phyloP scores from a whole-genome alignment of 306 rosid genomes.

The Cucurbita moschata region DNA sequence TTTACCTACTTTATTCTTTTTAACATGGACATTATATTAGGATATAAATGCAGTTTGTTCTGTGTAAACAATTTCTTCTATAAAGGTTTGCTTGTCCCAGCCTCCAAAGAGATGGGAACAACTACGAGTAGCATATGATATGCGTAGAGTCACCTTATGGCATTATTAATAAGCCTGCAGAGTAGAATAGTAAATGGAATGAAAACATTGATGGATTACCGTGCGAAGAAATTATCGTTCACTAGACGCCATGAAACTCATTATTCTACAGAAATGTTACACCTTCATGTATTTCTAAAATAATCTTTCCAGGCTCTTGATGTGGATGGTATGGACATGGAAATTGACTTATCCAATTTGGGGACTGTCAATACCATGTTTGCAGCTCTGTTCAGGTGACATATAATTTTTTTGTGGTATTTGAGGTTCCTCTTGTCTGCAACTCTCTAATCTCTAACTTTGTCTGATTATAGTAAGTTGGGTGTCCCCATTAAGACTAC shows the following conservation, averaged over 20 bases:
- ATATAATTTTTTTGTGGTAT: not conserved
- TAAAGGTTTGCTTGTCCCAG: not conserved
- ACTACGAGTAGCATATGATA: not conserved
- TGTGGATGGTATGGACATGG: conserved; percentile 91
- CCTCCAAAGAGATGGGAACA: not conserved
- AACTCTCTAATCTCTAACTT: conserved; percentile 15
- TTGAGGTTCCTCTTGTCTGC: conserved; percentile 3
- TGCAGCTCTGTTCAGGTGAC: conserved; percentile 96
- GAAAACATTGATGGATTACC: not conserved
- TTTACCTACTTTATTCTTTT: not conserved
- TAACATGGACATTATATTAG: not conserved
- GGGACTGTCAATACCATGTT: conserved; percentile 98
- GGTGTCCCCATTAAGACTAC: conserved; percentile 99
- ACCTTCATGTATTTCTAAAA: conserved; percentile 6
- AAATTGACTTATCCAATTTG: conserved; percentile 92
- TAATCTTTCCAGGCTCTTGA: conserved; percentile 57
- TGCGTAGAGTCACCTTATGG: not conserved
- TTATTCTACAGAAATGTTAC: not conserved
- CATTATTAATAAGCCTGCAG: not conserved
- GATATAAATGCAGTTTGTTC: not conserved
- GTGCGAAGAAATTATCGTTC: not conserved
- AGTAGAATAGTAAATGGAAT: not conserved
- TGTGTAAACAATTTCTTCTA: not conserved
- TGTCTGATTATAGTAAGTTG: conserved; percentile 61
- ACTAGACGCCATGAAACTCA: not conserved